Evolutionary conservation across 2,329 filamentous ascomycete species (phyloP), one percentile per base, ranked within the genome.

Genomic region (Tolypocladium guangdongense): DNA sequence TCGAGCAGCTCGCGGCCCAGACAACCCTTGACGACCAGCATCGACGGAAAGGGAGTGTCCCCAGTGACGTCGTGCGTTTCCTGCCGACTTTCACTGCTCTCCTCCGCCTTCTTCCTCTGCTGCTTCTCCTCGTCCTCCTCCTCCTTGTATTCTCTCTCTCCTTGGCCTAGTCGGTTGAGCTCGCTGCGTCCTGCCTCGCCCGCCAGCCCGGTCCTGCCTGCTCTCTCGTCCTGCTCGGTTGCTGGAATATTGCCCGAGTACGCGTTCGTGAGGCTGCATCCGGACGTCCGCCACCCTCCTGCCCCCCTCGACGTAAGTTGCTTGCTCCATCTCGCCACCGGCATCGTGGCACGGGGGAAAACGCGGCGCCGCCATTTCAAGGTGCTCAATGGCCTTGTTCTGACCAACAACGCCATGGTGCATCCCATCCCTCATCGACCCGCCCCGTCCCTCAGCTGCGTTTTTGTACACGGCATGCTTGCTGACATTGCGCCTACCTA

Each of bases 171-270:
- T 16, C 35, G 7, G 35, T 36, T 18, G 32, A 33, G 8, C 37
- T 27, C 39, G n/a, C n/a, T 43, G 22, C 41, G 41, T 27, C 41
- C 27, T 27, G 41, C 41, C 20, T 41, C 38, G 10, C 12, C 41
- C 8, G 37, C n/a, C 38, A 18, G 11, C 18, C 20, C 37, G 27
- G 24, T 12, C 24, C 27, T 33, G 43, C 27, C 43, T 33, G 27
- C 14, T 18, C 14, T 18, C 11, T 18, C 41, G 24, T 52, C 38
- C 49, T 59, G 60, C 59, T 66, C 59, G 62, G 65, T 69, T 70
- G 68, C 68, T 70, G 68, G 66, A 70, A 70, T 68, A 70, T 68
- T 68, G 68, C 68, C 64, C 62, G 61, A 64, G 64, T 60, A 54
- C 54, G 50, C 55, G 51, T 54, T 46, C 39, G 52, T 58, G 49